Base-by-base conservation (phyloP, 1,139 yeast genomes). In the Kodamaea anthophila region DNA sequence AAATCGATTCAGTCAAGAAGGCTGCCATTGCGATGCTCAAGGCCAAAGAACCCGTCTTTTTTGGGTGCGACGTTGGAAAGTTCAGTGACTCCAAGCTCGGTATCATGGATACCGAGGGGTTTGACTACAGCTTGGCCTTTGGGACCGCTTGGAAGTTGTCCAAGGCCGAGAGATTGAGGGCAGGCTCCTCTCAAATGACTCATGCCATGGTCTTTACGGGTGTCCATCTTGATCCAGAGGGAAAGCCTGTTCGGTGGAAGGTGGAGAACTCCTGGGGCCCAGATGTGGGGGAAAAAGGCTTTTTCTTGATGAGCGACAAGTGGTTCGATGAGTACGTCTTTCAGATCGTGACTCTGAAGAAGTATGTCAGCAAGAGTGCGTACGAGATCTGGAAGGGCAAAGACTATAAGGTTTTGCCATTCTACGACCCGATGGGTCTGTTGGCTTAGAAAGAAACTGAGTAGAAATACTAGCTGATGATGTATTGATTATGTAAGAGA, bases 191-290 rank as follows among this genome's bases (percentile, higher is more conserved):
- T 3, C 64, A 63, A 37, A 84, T 84, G 93, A 83, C 93, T 9
- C 94, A 84, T 46, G 94, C 94, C 22, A 84, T 85, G 95, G 70
- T 77, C 12, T 72, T 85, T 43, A 74, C 80, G 16, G 84, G 77
- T 10, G 91, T 81, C 27, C 88, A 83, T 53, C 46, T 65, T 30
- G 71, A 65, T 35, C 53, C 58, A 6, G 40, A 55, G 11, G 48
- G 49, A 13, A 56, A 62, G 32, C 91, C 94, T 7, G 58, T 75
- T 9, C 71, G 94, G 50, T 84, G 88, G 77, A 74, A 80, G 52
- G 86, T 85, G 31, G 88, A 84, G 52, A 84, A 84, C 60, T 81
- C 93, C 3, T 84, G 94, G 94, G 94, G 94, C 39, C 70, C 72
- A 32, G 82, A 70, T 25, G 65, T 70, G 5, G 94, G 94, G 38